phyloP scores from a whole-genome alignment of 495 filamentous ascomycete genomes.

The Talaromyces stipitatus region DNA sequence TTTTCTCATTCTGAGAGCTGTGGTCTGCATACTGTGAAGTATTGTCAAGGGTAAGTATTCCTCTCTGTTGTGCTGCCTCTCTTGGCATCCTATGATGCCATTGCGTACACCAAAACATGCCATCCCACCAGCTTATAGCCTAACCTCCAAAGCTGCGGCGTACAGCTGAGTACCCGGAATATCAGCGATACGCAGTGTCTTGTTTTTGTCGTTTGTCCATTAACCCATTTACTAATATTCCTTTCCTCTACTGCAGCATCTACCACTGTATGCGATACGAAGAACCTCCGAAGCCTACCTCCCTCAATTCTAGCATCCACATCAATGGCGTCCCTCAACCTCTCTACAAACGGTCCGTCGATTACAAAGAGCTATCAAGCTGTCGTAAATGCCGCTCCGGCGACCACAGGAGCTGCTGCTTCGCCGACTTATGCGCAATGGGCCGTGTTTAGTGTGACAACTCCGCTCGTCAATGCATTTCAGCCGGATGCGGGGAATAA shows the following conservation, averaged over 20 bases:
- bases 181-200: background rate
- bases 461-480: slow-evolving; percentile 85
- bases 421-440: slow-evolving; percentile 74
- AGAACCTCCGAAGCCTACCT: background rate
- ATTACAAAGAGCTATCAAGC: slow-evolving; percentile 89
- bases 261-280: slow-evolving; percentile 1
- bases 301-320: background rate
- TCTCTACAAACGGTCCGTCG: slow-evolving; percentile 82
- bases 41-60: background rate
- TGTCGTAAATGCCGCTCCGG: slow-evolving; percentile 64
- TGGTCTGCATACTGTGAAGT: background rate
- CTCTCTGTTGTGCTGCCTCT: background rate
- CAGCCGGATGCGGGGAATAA: slow-evolving; percentile 73
- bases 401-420: slow-evolving; percentile 55
- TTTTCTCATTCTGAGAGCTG: background rate
- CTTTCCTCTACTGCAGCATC: background rate
- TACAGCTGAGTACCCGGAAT: background rate
- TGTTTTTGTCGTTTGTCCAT: background rate
- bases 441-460: slow-evolving; percentile 87
- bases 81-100: background rate
- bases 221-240: background rate
- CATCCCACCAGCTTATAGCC: background rate
- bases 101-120: background rate
- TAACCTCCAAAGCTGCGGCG: background rate
- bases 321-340: slow-evolving; percentile 84